Conservation (phyloP, 805 yeast genomes). For the Komagataella populi region DNA sequence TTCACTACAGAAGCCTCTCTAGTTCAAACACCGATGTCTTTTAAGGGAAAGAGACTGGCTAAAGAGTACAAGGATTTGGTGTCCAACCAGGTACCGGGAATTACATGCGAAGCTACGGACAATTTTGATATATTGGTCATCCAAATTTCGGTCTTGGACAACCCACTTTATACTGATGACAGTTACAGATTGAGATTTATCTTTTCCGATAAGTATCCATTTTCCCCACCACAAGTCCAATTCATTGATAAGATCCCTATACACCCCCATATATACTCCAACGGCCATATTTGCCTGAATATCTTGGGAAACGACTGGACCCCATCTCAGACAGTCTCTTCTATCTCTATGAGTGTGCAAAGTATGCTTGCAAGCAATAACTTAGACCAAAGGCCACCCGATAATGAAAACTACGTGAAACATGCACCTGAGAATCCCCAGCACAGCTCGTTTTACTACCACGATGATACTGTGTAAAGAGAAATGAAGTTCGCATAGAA, state of each 20-base stretch:
- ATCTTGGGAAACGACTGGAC: conserved; percentile 56
- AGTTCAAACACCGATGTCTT: neutral
- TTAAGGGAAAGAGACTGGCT: neutral
- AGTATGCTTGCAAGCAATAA: conserved; percentile 45
- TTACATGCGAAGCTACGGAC: neutral
- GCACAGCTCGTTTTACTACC: conserved; percentile 33
- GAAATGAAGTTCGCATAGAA: neutral
- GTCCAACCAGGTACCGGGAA: neutral
- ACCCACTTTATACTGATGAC: conserved; percentile 21
- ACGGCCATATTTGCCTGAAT: conserved; percentile 69
- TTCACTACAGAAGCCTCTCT: neutral
- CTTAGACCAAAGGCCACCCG: conserved; percentile 39
- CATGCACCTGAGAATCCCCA: conserved; percentile 49
- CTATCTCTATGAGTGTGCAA: conserved; percentile 43
- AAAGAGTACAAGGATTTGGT: neutral
- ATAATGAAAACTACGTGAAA: conserved; percentile 31
- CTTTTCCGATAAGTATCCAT: conserved; percentile 37
- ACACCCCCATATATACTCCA: conserved; percentile 65
- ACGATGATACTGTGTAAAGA: conserved; percentile 35
- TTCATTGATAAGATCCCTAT: conserved; percentile 42
- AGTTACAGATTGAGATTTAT: conserved; percentile 28
- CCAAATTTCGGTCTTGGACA: conserved; percentile 22
- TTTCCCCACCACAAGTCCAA: conserved; percentile 42
- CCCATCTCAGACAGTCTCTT: conserved; percentile 40
- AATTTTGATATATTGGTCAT: conserved; percentile 14